Evolutionary conservation across 352 stramenopile species (phyloP).

Genomic region (Plasmopara halstedii): DNA sequence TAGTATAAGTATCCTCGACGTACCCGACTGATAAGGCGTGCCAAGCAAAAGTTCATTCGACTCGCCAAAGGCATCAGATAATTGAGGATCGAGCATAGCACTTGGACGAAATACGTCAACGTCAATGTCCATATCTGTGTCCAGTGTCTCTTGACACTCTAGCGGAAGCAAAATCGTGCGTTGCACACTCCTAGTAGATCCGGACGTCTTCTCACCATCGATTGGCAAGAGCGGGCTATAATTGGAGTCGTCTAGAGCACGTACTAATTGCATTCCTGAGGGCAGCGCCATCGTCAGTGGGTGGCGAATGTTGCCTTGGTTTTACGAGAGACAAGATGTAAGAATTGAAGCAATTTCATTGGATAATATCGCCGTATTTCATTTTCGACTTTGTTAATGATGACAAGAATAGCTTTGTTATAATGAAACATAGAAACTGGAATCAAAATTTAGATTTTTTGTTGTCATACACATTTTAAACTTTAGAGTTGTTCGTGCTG

Average conservation of each 20-base stretch:
- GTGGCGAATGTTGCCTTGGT: slow-evolving; percentile 4
- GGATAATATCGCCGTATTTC: too few relatives aligned
- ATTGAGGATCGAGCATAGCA: slow-evolving; percentile 42
- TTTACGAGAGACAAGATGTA: not conserved
- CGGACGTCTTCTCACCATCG: not conserved
- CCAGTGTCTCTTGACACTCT: slow-evolving; percentile 18
- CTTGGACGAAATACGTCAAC: slow-evolving; percentile 55
- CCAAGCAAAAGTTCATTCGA: slow-evolving; percentile 18
- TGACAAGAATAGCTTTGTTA: too few relatives aligned
- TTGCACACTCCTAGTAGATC: slow-evolving; percentile 10
- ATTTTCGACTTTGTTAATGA: too few relatives aligned
- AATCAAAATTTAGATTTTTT: too few relatives aligned
- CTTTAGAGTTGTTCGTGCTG: too few relatives aligned
- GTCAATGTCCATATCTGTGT: slow-evolving; percentile 60
- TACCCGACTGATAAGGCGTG: slow-evolving; percentile 32
- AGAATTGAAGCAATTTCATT: not conserved
- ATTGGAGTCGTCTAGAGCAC: slow-evolving; percentile 25
- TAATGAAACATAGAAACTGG: too few relatives aligned
- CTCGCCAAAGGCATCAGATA: slow-evolving; percentile 41
- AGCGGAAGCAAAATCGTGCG: slow-evolving; percentile 14
- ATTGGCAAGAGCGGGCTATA: slow-evolving; percentile 8
- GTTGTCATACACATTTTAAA: too few relatives aligned
- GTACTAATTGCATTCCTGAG: slow-evolving; percentile 32
- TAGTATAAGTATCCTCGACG: slow-evolving; percentile 1
- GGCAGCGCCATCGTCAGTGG: slow-evolving; percentile 16